Percentiles rank a stretch among this genome's conserved stretches.
Conservation (phyloP, 805 yeast species). For the Kluyveromyces aestuarii region DNA sequence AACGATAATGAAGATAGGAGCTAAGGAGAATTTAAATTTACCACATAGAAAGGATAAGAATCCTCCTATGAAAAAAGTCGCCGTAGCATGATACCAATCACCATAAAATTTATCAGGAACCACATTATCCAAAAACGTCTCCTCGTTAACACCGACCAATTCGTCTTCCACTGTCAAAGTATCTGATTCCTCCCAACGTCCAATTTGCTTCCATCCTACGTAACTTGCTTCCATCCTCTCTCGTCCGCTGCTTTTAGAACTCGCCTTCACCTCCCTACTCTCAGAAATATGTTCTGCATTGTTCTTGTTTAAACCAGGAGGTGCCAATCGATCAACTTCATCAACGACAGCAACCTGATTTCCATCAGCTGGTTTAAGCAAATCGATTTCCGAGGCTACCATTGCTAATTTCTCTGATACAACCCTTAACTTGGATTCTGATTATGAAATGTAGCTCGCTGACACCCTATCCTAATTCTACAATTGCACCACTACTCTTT, state of each 20-base stretch:
- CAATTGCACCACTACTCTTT: too few species aligned
- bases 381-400: neutral
- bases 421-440: too few species aligned
- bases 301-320: conserved; percentile 8
- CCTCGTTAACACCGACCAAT: conserved; percentile 57
- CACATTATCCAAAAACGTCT: conserved; percentile 67
- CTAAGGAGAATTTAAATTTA: conserved; percentile 62
- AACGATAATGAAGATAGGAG: conserved; percentile 70
- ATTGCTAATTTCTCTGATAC: too few species aligned
- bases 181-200: conserved; percentile 73
- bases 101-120: conserved; percentile 75
- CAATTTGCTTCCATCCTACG: conserved; percentile 92
- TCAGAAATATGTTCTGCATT: conserved; percentile 13
- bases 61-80: conserved; percentile 55
- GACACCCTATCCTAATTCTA: too few species aligned
- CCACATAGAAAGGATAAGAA: conserved; percentile 74
- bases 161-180: conserved; percentile 58
- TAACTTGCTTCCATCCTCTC: conserved; percentile 42
- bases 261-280: conserved; percentile 6
- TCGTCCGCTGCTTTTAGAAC: conserved; percentile 15
- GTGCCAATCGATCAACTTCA: conserved; percentile 15
- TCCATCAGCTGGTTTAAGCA: conserved; percentile 7
- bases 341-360: conserved; percentile 11
- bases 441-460: too few species aligned
- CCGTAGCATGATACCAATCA: conserved; percentile 95